Evolutionary conservation across 345 rosid species (phyloP).

Genomic region (Gossypium australe): DNA sequence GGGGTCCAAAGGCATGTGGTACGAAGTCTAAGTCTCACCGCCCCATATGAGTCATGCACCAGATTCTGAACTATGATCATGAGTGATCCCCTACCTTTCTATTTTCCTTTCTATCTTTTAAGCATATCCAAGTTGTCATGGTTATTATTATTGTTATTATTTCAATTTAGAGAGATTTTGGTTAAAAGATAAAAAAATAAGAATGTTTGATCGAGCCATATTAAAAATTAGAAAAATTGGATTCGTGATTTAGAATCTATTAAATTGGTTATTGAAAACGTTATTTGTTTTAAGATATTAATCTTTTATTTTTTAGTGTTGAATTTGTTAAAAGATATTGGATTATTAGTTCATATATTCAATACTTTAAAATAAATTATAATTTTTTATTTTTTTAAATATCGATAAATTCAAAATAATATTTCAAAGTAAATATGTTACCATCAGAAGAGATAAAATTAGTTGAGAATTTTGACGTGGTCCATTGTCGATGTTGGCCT

Average conservation of each 20-base stretch:
- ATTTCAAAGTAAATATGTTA: too few species aligned
- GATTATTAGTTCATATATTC: not conserved
- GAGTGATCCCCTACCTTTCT: not conserved
- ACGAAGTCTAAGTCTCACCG: not conserved
- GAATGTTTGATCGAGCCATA: too few species aligned
- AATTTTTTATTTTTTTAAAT: not conserved
- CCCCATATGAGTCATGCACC: conserved; percentile 9
- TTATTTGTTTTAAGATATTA: too few species aligned
- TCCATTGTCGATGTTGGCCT: not conserved
- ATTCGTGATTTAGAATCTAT: too few species aligned
- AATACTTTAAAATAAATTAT: not conserved
- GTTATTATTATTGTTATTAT: not conserved
- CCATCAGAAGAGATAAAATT: not conserved
- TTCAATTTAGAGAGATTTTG: too few species aligned
- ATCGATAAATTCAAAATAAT: not conserved
- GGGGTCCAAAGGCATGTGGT: conserved; percentile 29
- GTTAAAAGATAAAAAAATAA: too few species aligned
- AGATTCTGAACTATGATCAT: not conserved
- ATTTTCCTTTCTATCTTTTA: not conserved
- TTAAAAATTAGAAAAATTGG: too few species aligned
- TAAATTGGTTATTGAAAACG: too few species aligned
- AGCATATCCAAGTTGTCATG: not conserved
- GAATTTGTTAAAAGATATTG: too few species aligned
- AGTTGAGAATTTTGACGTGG: not conserved
- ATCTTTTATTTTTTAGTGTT: too few species aligned